These are phyloP conservation scores for Penicillium expansum DNA, from an alignment of 2,329 filamentous ascomycete species.

Conservation along the genomic window DNA sequence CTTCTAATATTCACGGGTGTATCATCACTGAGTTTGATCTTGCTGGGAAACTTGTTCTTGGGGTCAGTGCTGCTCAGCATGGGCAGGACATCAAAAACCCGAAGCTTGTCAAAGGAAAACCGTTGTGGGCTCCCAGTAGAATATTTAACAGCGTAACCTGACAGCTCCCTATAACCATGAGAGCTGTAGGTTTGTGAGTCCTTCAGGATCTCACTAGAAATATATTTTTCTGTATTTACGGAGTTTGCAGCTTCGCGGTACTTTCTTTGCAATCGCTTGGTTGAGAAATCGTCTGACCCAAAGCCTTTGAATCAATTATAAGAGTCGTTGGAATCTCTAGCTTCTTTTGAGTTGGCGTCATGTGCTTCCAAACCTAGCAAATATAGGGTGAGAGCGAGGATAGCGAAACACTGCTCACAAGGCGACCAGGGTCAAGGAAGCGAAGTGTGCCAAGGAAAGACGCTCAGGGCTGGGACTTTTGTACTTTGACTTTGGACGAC, in stretches of 20 bases:
- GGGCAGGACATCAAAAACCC: background rate
- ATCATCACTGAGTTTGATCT: background rate
- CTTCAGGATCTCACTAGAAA: too few species aligned
- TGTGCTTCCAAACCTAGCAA: background rate
- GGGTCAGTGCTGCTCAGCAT: background rate
- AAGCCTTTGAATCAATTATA: background rate
- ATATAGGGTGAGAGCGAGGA: background rate
- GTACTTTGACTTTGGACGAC: background rate
- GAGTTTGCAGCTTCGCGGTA: too few species aligned
- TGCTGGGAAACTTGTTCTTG: background rate
- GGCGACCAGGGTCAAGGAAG: background rate
- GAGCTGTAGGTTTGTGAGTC: too few species aligned
- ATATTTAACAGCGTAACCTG: background rate
- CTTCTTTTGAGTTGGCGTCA: too few species aligned
- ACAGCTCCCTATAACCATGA: too few species aligned
- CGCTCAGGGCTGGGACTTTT: too few species aligned
- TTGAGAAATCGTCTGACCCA: background rate
- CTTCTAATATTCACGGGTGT: background rate
- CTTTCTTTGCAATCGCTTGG: background rate
- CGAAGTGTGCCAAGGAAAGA: background rate
- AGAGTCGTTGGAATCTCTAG: too few species aligned
- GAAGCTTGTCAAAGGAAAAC: background rate
- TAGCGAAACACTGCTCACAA: background rate
- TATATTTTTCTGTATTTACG: background rate
- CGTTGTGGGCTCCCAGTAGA: background rate